Percentiles rank a stretch among this genome's conserved stretches.
Conservation (phyloP, 345 rosid species). For the Eucalyptus lansdowneana region DNA sequence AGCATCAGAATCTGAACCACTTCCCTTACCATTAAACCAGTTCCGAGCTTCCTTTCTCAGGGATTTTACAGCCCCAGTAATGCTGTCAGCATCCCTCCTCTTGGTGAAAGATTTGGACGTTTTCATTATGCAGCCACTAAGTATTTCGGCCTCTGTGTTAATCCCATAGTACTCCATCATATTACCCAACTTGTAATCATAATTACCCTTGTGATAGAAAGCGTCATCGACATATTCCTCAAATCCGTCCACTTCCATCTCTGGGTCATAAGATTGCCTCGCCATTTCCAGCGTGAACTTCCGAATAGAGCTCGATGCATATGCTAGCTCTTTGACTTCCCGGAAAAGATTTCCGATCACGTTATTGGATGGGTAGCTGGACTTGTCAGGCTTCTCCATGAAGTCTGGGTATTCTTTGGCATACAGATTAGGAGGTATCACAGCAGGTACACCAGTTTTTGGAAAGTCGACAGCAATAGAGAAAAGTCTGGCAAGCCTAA, state of each 20-base stretch:
- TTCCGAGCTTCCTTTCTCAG: constrained; percentile 38
- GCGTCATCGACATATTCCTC: constrained; percentile 31
- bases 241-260: constrained; percentile 43
- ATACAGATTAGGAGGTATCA: constrained; percentile 14
- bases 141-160: constrained; percentile 42
- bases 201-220: constrained; percentile 23
- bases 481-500: constrained; percentile 22
- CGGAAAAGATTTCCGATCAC: constrained; percentile 55
- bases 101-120: constrained; percentile 30
- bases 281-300: constrained; percentile 31
- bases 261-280: constrained; percentile 20
- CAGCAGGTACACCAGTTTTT: constrained; percentile 55
- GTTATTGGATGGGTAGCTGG: constrained; percentile 25
- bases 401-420: constrained; percentile 42
- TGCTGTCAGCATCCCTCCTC: constrained; percentile 33
- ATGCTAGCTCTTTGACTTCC: constrained; percentile 23
- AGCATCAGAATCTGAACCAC: background rate
- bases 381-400: constrained; percentile 48
- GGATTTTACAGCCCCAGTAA: constrained; percentile 27
- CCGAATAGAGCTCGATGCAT: constrained; percentile 1
- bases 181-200: constrained; percentile 39
- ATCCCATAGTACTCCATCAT: constrained; percentile 49
- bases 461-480: constrained; percentile 57
- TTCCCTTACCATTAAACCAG: constrained; percentile 29
- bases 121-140: constrained; percentile 32